phyloP scores from a whole-genome alignment of 208 protist genomes.

The Phytomonas sp. region DNA sequence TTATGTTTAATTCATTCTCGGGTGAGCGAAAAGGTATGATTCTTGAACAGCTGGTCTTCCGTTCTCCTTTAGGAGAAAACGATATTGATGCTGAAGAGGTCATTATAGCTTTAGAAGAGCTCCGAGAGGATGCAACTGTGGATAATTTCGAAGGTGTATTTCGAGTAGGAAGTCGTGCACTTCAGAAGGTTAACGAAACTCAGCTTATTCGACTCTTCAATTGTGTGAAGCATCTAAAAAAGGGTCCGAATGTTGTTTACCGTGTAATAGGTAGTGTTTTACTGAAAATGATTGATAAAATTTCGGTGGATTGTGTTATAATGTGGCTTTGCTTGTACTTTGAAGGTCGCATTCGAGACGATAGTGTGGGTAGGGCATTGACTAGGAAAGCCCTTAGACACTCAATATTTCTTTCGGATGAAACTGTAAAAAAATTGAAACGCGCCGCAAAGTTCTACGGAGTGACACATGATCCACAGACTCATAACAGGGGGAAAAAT shows the following conservation, averaged over 20 bases:
- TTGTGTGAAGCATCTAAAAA: slow-evolving; percentile 16
- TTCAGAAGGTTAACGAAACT: slow-evolving; percentile 28
- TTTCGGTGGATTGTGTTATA: slow-evolving; percentile 42
- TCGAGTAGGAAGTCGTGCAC: slow-evolving; percentile 16
- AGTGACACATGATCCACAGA: neutral
- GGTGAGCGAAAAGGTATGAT: neutral
- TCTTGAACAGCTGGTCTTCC: neutral
- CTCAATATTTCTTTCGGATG: slow-evolving; percentile 1
- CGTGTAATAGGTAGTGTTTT: slow-evolving; percentile 43
- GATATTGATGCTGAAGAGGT: slow-evolving; percentile 36
- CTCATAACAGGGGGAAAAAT: neutral
- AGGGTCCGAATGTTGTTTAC: slow-evolving; percentile 44
- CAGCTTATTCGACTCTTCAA: slow-evolving; percentile 56
- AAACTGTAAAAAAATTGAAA: slow-evolving; percentile 11
- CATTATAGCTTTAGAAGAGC: slow-evolving; percentile 33
- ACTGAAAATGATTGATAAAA: slow-evolving; percentile 16
- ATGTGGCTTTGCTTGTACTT: slow-evolving; percentile 65
- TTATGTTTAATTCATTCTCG: neutral
- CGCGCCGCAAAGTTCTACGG: slow-evolving; percentile 20
- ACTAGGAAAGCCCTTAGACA: slow-evolving; percentile 13
- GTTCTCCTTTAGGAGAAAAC: slow-evolving; percentile 9
- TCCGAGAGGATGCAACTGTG: slow-evolving; percentile 1
- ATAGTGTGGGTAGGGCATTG: slow-evolving; percentile 53
- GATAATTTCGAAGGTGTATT: slow-evolving; percentile 31
- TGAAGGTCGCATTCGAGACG: slow-evolving; percentile 40